A percentile compares a stretch with the other conserved stretches of the same genome.
These are phyloP conservation scores for Tetrahymena malaccensis DNA, from an alignment of 73 alveolate species.

Conservation along the genomic window DNA sequence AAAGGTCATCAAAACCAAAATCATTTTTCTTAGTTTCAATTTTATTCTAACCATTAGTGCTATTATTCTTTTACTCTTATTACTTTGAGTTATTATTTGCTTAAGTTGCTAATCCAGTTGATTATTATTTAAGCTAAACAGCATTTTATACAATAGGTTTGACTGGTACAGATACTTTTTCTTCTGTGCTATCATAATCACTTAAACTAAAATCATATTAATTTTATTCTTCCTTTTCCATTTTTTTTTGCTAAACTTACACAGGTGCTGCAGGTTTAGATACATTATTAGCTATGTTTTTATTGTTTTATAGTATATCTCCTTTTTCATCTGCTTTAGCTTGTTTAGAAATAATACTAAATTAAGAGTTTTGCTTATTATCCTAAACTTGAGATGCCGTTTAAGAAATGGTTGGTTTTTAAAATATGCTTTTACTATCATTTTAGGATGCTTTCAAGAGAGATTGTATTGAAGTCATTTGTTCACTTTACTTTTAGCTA, in stretches of 20 bases:
- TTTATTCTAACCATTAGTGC: not conserved
- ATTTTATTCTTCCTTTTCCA: not conserved
- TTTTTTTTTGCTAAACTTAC: not conserved
- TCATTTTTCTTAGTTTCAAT: not conserved
- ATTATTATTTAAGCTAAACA: not conserved
- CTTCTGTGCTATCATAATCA: not conserved
- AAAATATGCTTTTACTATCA: not conserved
- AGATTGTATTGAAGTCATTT: not conserved
- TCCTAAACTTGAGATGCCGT: not conserved
- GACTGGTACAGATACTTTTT: not conserved
- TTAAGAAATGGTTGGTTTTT: not conserved
- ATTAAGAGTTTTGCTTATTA: not conserved
- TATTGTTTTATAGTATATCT: not conserved
- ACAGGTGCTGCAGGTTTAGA: not conserved
- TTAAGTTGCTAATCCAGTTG: not conserved
- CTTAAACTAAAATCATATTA: not conserved
- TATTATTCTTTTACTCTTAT: not conserved
- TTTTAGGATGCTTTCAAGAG: not conserved
- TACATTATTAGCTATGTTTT: not conserved
- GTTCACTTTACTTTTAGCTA: not conserved
- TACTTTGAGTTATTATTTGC: not conserved
- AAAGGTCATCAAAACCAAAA: conserved; percentile 3
- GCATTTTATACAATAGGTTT: not conserved
- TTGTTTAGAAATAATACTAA: not conserved
- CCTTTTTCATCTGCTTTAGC: not conserved